These are phyloP conservation scores for Mucuna pruriens DNA, from an alignment of 306 rosid species.

Conservation along the genomic window DNA sequence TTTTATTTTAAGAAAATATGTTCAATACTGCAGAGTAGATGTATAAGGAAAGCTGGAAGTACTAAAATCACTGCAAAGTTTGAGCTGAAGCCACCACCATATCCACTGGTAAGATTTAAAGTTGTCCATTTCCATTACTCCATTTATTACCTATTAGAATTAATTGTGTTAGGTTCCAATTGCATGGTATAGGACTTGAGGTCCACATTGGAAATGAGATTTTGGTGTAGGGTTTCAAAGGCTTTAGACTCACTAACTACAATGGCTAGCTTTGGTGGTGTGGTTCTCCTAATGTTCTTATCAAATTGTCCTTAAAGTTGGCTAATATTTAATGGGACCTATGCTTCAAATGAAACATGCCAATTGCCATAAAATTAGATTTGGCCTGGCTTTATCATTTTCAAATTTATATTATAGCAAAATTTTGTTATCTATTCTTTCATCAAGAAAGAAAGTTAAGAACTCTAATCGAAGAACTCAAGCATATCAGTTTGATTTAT, in stretches of 20 bases:
- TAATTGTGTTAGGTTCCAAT: neutral
- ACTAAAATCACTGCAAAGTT: conserved; percentile 56
- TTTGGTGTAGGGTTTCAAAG: neutral
- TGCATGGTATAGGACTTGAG: neutral
- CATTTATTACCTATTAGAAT: neutral
- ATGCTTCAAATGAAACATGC: conserved; percentile 11
- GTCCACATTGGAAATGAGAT: neutral
- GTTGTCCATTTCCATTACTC: conserved; percentile 17
- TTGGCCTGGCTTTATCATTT: neutral
- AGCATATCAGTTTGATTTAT: no score
- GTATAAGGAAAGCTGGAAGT: conserved; percentile 44
- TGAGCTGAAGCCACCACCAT: conserved; percentile 89
- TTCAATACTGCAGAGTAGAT: conserved; percentile 53
- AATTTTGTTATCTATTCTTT: neutral
- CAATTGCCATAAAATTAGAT: neutral
- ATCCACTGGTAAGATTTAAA: conserved; percentile 66
- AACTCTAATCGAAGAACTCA: no score
- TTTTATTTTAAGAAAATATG: neutral
- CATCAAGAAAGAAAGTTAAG: no score
- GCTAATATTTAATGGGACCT: neutral
- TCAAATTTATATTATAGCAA: neutral
- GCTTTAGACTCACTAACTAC: neutral
- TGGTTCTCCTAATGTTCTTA: neutral
- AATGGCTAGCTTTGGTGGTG: neutral
- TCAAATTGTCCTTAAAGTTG: neutral